Evolutionary conservation across 441 rosid genomes (phyloP).

Genomic region (Arabidopsis lyrata): DNA sequence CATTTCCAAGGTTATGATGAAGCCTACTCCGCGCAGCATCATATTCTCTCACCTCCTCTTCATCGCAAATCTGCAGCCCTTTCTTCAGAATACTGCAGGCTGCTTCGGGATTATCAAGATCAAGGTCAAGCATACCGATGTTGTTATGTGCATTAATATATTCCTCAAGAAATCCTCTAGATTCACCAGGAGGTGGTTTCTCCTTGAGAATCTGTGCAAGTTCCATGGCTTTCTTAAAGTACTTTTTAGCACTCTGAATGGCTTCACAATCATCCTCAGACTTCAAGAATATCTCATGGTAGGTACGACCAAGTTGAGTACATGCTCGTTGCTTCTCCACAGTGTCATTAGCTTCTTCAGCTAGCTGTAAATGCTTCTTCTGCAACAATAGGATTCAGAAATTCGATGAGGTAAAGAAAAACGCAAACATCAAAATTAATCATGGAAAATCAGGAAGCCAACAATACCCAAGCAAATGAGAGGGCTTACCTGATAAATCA

Average conservation of each 20-base stretch:
- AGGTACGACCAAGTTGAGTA: conserved; percentile 96
- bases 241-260: conserved; percentile 81
- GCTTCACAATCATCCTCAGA: conserved; percentile 76
- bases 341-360: conserved; percentile 69
- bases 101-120: conserved; percentile 81
- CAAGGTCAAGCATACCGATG: conserved; percentile 90
- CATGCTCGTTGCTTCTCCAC: conserved; percentile 96
- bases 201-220: conserved; percentile 74
- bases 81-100: conserved; percentile 62
- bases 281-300: conserved; percentile 71
- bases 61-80: conserved; percentile 88
- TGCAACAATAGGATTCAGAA: conserved; percentile 38
- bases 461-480: not conserved
- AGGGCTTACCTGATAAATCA: conserved; percentile 71
- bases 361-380: conserved; percentile 92
- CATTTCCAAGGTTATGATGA: conserved; percentile 93
- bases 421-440: not conserved
- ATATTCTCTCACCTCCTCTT: conserved; percentile 78
- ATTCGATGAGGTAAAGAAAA: conserved; percentile 1
- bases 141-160: conserved; percentile 92
- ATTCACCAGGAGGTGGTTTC: conserved; percentile 60
- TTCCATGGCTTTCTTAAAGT: conserved; percentile 83
- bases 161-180: conserved; percentile 82
- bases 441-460: not conserved
- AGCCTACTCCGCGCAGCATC: conserved; percentile 91